Base-by-base conservation (phyloP, 352 stramenopile genomes). In the Pythium rishiriense region DNA sequence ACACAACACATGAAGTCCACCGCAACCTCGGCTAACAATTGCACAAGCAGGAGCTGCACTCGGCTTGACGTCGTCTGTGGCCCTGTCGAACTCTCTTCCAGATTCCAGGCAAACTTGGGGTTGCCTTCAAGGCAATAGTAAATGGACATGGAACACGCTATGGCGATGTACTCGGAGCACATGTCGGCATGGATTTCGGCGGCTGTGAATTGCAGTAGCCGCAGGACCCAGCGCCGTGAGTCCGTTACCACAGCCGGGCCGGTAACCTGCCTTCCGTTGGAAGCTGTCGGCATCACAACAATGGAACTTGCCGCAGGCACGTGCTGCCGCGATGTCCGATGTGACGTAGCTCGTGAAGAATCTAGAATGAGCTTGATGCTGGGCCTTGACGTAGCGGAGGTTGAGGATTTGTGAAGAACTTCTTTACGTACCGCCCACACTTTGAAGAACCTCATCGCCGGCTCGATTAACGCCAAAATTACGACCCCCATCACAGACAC, bases 151-250 rank as follows among this genome's bases (percentile, higher is more conserved):
- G 68, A 70, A 47, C 64, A 78, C 29, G 53, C 58, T 42, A 73
- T 78, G 0, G 71, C 71, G 33, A 78, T 78, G 49, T 73, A 71
- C 58, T 78, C 68, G 24, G 71, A 78, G 61, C 63, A 73, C 67
- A 78, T 78, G 31, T 78, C 63, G 47, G 58, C 58, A 31, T 65
- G 58, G 25, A 65, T 52, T 25, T 66, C 59, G 25, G 59, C 59
- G 6, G 59, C 50, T 26, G 50, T 56, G 41, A 66, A 66, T 26
- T 53, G 37, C 21, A 66, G 41, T 0, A 53, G 28, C 6, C 35
- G 59, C n/a, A 42, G n/a, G 3, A 19, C 42, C 31, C 51, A 58
- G 12, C 51, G 51, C 21, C 22, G 21, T 1, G 33, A 7, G 19
- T 48, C 33, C 17, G 51, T 6, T 7, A 43, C 31, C 22, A 14